Conservation (phyloP, 495 filamentous ascomycete genomes). For the Tuber brumale region DNA sequence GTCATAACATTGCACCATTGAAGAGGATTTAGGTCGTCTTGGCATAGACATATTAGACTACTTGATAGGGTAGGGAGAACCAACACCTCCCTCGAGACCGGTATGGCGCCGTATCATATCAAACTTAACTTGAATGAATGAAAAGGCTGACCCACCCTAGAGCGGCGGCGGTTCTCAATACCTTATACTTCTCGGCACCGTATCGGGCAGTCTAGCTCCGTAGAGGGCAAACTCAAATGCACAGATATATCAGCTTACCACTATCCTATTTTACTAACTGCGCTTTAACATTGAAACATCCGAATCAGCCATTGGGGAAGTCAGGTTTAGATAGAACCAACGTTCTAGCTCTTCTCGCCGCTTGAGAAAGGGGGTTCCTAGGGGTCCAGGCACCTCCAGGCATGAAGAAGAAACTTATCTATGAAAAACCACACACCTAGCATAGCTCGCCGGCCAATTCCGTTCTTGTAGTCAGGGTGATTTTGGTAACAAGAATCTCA, state of each 20-base stretch:
- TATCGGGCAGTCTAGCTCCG: not conserved
- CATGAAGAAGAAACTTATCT: not conserved
- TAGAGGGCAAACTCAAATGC: not conserved
- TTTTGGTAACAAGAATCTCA: not conserved
- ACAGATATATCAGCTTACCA: not conserved
- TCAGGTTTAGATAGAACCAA: not conserved
- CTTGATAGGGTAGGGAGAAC: too few relatives aligned
- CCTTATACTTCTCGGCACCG: too few relatives aligned
- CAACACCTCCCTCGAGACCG: too few relatives aligned
- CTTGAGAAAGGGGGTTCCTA: not conserved
- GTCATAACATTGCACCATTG: not conserved
- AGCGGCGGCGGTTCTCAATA: too few relatives aligned
- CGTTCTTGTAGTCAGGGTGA: not conserved
- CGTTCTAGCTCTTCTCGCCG: not conserved
- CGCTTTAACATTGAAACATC: not conserved
- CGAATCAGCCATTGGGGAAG: not conserved
- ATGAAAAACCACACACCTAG: not conserved
- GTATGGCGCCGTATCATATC: too few relatives aligned
- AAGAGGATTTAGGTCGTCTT: not conserved
- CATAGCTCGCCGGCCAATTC: not conserved
- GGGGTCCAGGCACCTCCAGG: not conserved
- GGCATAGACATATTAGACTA: not conserved
- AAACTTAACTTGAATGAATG: too few relatives aligned
- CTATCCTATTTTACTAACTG: not conserved
- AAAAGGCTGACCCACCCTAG: too few relatives aligned